These are phyloP conservation scores for Oxytropis ochrocephala DNA, from an alignment of 306 rosid genomes.

Conservation along the genomic window DNA sequence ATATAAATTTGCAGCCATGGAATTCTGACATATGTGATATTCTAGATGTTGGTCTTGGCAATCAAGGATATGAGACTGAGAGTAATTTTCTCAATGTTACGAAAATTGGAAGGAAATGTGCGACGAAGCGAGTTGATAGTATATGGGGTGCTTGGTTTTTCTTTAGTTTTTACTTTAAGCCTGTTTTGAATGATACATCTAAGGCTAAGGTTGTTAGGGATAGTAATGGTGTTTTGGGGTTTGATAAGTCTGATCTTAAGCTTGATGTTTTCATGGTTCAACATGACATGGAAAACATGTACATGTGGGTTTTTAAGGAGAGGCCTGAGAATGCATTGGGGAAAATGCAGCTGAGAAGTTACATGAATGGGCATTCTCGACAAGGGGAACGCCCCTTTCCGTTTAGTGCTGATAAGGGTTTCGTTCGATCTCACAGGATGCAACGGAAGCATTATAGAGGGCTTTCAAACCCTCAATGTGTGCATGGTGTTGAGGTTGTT, in stretches of 20 bases:
- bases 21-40: slow-evolving; percentile 32
- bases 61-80: slow-evolving; percentile 28
- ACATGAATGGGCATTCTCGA: too few species aligned
- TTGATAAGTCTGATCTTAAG: slow-evolving; percentile 45
- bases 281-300: too few species aligned
- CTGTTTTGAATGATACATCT: too few species aligned
- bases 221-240: slow-evolving; percentile 44
- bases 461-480: slow-evolving; percentile 44
- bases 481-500: too few species aligned
- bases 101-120: slow-evolving; percentile 44
- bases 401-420: too few species aligned
- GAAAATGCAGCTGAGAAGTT: too few species aligned
- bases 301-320: too few species aligned
- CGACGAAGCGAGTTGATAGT: slow-evolving; percentile 10
- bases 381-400: too few species aligned
- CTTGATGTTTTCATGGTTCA: slow-evolving; percentile 27
- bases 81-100: slow-evolving; percentile 28
- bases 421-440: slow-evolving; percentile 45
- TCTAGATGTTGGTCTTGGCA: too few species aligned
- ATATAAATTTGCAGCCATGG: slow-evolving; percentile 54
- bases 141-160: too few species aligned
- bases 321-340: too few species aligned
- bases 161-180: too few species aligned
- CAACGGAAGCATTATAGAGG: slow-evolving; percentile 67
- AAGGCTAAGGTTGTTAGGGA: slow-evolving; percentile 30